These are phyloP conservation scores for Syzygium syzygioides DNA, from an alignment of 441 rosid species.

Conservation along the genomic window DNA sequence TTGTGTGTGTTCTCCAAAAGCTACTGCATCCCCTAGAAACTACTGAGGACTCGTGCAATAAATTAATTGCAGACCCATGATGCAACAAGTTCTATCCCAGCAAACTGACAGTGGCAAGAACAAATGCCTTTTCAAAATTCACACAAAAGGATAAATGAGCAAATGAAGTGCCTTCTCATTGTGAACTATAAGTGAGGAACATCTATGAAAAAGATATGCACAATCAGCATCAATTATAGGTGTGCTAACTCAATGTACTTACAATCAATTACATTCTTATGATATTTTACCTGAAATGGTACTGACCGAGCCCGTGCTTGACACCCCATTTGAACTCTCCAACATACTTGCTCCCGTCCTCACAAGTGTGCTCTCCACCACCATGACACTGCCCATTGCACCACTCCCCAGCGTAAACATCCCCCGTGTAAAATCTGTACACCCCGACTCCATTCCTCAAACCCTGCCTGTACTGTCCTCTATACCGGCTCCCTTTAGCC, in stretches of 20 bases:
- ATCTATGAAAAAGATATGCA: not conserved
- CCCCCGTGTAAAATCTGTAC: constrained; percentile 50
- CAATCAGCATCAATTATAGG: not conserved
- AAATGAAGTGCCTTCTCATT: not conserved
- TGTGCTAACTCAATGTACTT: not conserved
- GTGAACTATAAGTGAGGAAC: not conserved
- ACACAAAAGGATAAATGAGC: not conserved
- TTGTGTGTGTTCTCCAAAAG: not conserved
- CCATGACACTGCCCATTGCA: constrained; percentile 65
- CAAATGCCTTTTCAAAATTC: not conserved
- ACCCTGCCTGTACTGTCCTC: constrained; percentile 59
- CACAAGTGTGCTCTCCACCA: constrained; percentile 47
- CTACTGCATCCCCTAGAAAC: not conserved
- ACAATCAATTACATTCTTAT: not conserved
- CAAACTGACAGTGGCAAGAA: not conserved
- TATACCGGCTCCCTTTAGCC: constrained; percentile 62
- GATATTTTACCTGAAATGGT: constrained; percentile 47
- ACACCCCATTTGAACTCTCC: constrained; percentile 64
- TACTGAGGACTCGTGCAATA: not conserved
- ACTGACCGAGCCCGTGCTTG: constrained; percentile 57
- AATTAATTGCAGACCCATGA: not conserved
- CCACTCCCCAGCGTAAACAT: constrained; percentile 63
- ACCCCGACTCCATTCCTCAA: constrained; percentile 60
- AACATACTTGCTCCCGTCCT: constrained; percentile 47
- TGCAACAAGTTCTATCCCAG: not conserved